Conservation (phyloP, 495 filamentous ascomycete species). For the Hyaloscypha hepaticicola region DNA sequence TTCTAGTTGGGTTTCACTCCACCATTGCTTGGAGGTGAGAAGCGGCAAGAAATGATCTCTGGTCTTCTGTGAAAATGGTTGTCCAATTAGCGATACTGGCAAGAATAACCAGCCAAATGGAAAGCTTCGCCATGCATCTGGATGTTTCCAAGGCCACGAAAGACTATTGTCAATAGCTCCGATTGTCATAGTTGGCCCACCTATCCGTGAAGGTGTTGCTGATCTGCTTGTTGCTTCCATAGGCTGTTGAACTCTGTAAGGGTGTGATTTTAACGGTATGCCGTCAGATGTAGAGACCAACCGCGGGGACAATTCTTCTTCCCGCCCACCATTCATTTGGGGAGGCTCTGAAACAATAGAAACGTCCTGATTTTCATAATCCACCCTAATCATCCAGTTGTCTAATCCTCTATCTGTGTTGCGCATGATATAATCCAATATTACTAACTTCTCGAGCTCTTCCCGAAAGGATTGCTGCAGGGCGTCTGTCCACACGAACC, state of each 20-base stretch:
- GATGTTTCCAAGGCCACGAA: slow-evolving; percentile 99
- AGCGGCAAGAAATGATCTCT: slow-evolving; percentile 91
- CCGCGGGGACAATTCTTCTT: slow-evolving; percentile 55
- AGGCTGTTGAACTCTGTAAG: slow-evolving; percentile 75
- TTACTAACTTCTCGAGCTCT: slow-evolving; percentile 94
- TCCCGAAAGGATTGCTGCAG: slow-evolving; percentile 92
- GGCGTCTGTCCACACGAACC: slow-evolving; percentile 83
- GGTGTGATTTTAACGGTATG: slow-evolving; percentile 50
- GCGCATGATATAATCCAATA: slow-evolving; percentile 98
- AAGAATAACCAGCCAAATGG: slow-evolving; percentile 99
- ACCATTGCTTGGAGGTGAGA: slow-evolving; percentile 92
- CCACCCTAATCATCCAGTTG: slow-evolving; percentile 99
- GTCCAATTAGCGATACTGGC: slow-evolving; percentile 91
- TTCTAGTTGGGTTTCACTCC: slow-evolving; percentile 88
- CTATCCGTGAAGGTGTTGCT: slow-evolving; percentile 51
- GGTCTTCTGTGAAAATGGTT: slow-evolving; percentile 91
- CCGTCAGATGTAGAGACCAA: slow-evolving; percentile 53
- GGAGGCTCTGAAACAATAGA: slow-evolving; percentile 83
- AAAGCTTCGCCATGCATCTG: slow-evolving; percentile 88
- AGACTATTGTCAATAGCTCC: slow-evolving; percentile 97
- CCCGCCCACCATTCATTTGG: slow-evolving; percentile 57
- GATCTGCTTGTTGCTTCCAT: slow-evolving; percentile 76
- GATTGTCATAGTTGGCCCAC: slow-evolving; percentile 66
- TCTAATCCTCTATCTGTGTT: slow-evolving; percentile 97
- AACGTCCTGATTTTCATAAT: slow-evolving; percentile 77